phyloP scores from a whole-genome alignment of 1,139 yeast species.

The Diutina siamensis region DNA sequence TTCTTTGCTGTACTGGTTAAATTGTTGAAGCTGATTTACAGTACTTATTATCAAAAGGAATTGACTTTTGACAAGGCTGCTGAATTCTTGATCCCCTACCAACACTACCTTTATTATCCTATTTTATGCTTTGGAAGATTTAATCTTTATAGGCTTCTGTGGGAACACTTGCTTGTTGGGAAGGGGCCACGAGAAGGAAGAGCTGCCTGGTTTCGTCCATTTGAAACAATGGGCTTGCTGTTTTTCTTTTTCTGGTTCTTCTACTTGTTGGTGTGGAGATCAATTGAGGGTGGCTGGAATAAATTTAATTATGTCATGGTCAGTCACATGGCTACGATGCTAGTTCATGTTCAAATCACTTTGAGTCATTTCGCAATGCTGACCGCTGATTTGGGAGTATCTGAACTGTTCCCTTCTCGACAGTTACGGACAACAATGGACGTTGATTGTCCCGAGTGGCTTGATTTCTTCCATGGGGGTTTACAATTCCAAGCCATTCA shows the following conservation, averaged over 20 bases:
- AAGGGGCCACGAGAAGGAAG: conserved; percentile 71
- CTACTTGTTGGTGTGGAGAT: conserved; percentile 44
- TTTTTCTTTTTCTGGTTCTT: conserved; percentile 74
- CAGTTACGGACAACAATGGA: conserved; percentile 91
- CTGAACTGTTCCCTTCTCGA: conserved; percentile 72
- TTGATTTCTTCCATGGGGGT: conserved; percentile 87
- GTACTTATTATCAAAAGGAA: conserved; percentile 65
- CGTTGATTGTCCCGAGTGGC: conserved; percentile 88
- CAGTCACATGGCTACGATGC: conserved; percentile 74
- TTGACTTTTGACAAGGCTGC: conserved; percentile 63
- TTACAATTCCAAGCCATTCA: conserved; percentile 87
- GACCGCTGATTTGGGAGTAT: conserved; percentile 70
- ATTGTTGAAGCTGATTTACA: conserved; percentile 55
- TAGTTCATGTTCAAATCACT: conserved; percentile 87
- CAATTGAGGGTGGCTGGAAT: conserved; percentile 39
- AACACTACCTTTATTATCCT: conserved; percentile 66
- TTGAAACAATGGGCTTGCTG: conserved; percentile 57
- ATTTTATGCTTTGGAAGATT: conserved; percentile 76
- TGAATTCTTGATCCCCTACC: conserved; percentile 44
- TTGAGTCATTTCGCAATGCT: conserved; percentile 91
- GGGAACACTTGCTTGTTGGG: conserved; percentile 63
- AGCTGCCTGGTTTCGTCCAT: conserved; percentile 80
- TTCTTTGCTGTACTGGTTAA: conserved; percentile 78
- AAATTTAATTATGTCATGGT: conserved; percentile 52
- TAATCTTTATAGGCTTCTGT: conserved; percentile 69